Base-by-base conservation (phyloP, 768 basidiomycete genomes). In the Tylopilus sp. region DNA sequence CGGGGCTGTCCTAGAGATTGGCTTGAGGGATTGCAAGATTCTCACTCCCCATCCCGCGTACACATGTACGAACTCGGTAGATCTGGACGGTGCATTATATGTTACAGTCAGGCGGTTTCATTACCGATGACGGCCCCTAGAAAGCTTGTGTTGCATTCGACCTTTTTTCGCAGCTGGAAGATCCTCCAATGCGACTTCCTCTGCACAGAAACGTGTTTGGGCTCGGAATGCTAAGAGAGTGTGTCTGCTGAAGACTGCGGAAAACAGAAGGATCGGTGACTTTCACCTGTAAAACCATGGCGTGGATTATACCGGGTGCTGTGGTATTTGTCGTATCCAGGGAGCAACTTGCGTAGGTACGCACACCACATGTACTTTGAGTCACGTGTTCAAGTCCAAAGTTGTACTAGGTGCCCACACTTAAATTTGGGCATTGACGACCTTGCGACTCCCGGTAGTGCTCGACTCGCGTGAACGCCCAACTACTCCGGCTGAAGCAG, bases 201-300 rank as follows among this genome's bases (percentile, higher is more conserved):
- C 43, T 66, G 6, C 64, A 66, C 25, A 50, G 22, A 6, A 1
- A 0, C 6, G 46, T 12, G 11, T 21, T 66, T 5, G 30, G 7
- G 6, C 7, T 40, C 5, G 45, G 10, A 48, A 17, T 6, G 8
- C 6, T 15, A 66, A 66, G 47, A 64, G 43, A 20, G 54, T 47
- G 30, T 21, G 22, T 22, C 47, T 58, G 30, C 31, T 53, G 6
- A 61, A 58, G 30, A 20, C 17, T 3, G 57, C 25, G 1, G 55
- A 63, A 44, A 65, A 51, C 63, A 63, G 43, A 55, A 41, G 38
- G 47, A 48, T 2, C 67, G 64, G 65, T 23, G 57, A 64, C 1
- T 3, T 67, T 1, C 64, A 66, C 36, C 47, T 63, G 44, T 50
- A 50, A 28, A 36, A 6, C 10, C 3, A n/a, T n/a, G 31, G 33